Percentiles rank a stretch among this genome's conserved stretches.
phyloP scores from a whole-genome alignment of 2,329 filamentous ascomycete genomes.

The Aspergillus fumigatus region DNA sequence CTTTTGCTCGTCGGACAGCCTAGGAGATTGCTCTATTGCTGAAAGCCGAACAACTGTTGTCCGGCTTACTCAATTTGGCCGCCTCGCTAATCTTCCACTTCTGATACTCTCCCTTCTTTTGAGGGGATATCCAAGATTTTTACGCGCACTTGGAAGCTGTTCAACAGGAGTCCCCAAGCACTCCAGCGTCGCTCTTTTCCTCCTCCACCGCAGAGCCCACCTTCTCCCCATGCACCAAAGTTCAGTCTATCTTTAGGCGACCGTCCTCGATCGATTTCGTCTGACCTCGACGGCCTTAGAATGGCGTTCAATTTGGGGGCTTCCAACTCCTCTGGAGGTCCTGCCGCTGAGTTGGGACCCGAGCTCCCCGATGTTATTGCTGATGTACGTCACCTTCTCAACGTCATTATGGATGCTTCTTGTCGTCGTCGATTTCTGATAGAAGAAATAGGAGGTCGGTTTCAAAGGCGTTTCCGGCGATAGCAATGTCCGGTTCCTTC shows the following conservation, averaged over 20 bases:
- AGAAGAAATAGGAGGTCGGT: conserved; percentile 58
- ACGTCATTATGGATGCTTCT: conserved; percentile 3
- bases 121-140: conserved; percentile 39
- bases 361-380: conserved; percentile 76
- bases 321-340: conserved; percentile 40
- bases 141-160: conserved; percentile 39
- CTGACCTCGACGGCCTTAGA: conserved; percentile 34
- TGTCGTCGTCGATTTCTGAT: conserved; percentile 8
- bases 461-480: conserved; percentile 78
- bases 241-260: conserved; percentile 30
- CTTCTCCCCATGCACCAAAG: conserved; percentile 38
- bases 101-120: conserved; percentile 15
- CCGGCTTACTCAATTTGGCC: neutral
- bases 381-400: conserved; percentile 54
- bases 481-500: conserved; percentile 73
- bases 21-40: neutral
- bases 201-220: conserved; percentile 26
- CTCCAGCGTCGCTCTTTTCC: conserved; percentile 44
- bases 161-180: conserved; percentile 39
- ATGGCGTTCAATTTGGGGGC: conserved; percentile 63
- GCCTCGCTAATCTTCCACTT: neutral
- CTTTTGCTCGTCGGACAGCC: neutral
- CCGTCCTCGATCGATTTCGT: conserved; percentile 34
- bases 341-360: conserved; percentile 51
- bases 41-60: neutral